These are phyloP conservation scores for Acacia melanoxylon DNA, from an alignment of 306 rosid species.

Conservation along the genomic window DNA sequence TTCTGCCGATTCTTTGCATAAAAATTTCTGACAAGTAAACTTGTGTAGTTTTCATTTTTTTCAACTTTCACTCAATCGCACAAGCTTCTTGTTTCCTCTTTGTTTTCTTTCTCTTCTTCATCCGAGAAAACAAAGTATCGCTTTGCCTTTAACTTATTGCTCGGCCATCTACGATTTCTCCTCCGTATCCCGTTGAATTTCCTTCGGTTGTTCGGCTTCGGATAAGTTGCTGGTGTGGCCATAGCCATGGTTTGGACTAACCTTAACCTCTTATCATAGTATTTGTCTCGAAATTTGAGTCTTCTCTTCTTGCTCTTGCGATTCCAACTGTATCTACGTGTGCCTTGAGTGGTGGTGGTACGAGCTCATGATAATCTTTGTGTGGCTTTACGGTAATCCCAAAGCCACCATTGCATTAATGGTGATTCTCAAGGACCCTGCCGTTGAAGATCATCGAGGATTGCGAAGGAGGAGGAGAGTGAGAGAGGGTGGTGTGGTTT, in stretches of 20 bases:
- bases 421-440: constrained; percentile 56
- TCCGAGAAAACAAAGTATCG: constrained; percentile 78
- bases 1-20: too few species aligned
- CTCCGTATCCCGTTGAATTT: constrained; percentile 85
- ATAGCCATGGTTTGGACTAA: constrained; percentile 81
- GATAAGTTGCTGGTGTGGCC: constrained; percentile 85
- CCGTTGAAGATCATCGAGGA: too few species aligned
- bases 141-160: constrained; percentile 74
- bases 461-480: too few species aligned
- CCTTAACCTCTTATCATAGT: constrained; percentile 62
- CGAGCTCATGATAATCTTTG: constrained; percentile 83
- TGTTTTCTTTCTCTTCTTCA: constrained; percentile 86
- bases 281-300: constrained; percentile 84
- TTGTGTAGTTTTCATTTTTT: too few species aligned
- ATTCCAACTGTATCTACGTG: constrained; percentile 87
- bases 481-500: too few species aligned
- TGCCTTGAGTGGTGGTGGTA: constrained; percentile 99
- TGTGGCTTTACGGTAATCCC: constrained; percentile 81
- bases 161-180: constrained; percentile 77
- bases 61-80: constrained; percentile 67
- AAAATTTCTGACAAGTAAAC: too few species aligned
- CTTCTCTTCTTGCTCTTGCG: constrained; percentile 63
- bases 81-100: constrained; percentile 76
- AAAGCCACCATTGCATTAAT: constrained; percentile 82
- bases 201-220: constrained; percentile 65